Evolutionary conservation across 1,284 basidiomycete species (phyloP).

Genomic region (Naganishia liquefaciens): DNA sequence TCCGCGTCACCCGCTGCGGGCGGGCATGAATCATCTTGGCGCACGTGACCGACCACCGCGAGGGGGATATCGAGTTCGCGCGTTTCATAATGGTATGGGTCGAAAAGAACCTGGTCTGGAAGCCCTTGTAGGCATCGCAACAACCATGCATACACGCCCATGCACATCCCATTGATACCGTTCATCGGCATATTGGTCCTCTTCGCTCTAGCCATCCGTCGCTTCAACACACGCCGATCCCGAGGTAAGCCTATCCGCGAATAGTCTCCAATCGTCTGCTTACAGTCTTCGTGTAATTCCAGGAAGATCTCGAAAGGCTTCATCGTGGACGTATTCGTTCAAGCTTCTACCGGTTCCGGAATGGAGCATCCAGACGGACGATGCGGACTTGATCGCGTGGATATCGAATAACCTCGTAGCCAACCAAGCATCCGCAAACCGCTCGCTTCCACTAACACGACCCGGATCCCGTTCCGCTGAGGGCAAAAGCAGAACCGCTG

Average conservation of each 20-base stretch:
- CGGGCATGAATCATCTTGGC: background rate
- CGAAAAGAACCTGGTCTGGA: no score
- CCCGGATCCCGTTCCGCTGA: no score
- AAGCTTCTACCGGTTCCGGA: constrained; percentile 7
- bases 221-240: no score
- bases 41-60: background rate
- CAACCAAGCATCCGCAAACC: no score
- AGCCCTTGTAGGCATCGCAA: background rate
- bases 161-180: background rate
- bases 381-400: background rate
- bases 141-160: constrained; percentile 5
- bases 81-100: no score
- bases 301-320: background rate
- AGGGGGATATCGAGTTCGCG: background rate
- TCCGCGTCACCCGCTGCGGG: constrained; percentile 14
- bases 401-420: background rate
- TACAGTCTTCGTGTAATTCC: background rate
- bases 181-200: constrained; percentile 1
- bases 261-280: background rate
- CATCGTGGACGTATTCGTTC: background rate
- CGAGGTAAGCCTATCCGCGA: background rate
- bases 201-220: background rate
- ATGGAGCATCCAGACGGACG: constrained; percentile 5
- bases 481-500: no score
- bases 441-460: background rate